phyloP scores from a whole-genome alignment of 2,329 filamentous ascomycete species.

The Claviceps maximensis region DNA sequence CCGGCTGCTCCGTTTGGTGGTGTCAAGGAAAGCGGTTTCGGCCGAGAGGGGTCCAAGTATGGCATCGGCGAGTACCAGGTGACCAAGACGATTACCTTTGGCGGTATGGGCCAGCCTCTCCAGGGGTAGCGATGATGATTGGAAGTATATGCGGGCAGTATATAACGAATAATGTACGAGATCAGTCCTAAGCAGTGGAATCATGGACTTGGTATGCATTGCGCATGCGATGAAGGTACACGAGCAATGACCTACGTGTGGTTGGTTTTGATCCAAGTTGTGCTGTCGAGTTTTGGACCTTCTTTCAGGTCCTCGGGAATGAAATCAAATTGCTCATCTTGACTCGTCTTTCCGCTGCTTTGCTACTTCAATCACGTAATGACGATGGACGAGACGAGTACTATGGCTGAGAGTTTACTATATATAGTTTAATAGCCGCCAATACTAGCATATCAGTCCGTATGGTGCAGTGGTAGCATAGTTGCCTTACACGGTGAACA shows the following conservation, averaged over 20 bases:
- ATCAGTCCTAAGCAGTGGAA: neutral
- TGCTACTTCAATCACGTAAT: no score
- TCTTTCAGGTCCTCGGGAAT: no score
- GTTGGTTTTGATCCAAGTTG: neutral
- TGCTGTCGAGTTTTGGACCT: no score
- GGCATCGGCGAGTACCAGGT: constrained; percentile 64
- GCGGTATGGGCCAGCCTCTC: constrained; percentile 42
- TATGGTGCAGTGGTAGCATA: constrained; percentile 25
- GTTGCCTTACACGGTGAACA: constrained; percentile 22
- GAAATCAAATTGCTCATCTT: no score
- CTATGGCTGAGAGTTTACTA: no score
- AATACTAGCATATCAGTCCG: constrained; percentile 4
- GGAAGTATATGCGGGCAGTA: neutral
- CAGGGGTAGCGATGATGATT: constrained; percentile 22
- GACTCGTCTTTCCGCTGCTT: no score
- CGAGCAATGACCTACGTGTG: neutral
- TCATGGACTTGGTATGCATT: neutral
- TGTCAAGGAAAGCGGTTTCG: constrained; percentile 72
- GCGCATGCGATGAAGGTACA: neutral
- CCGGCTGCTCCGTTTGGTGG: constrained; percentile 56
- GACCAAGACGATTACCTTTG: constrained; percentile 51
- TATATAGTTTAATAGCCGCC: neutral
- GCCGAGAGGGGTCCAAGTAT: constrained; percentile 64
- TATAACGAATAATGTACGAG: neutral
- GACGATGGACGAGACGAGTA: no score